Percentiles rank a stretch among this genome's conserved stretches.
These are phyloP conservation scores for Favolaschia claudopus DNA, from an alignment of 768 basidiomycete genomes.

Conservation along the genomic window DNA sequence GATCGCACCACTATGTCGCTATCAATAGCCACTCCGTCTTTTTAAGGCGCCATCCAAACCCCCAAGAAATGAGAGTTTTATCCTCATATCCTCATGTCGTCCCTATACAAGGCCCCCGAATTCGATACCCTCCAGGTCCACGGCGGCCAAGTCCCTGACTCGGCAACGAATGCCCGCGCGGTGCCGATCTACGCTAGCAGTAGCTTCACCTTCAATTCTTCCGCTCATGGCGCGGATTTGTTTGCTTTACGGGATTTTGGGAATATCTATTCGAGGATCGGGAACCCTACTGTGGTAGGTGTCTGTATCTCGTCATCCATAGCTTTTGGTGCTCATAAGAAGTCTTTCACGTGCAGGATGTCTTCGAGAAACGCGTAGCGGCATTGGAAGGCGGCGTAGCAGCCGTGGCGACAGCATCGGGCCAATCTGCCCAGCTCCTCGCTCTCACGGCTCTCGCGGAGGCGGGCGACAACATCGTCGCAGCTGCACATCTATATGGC, in stretches of 20 bases:
- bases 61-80: no score
- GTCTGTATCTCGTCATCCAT: neutral
- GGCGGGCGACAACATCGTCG: conserved; percentile 64
- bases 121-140: conserved; percentile 70
- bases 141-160: conserved; percentile 58
- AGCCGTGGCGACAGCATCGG: conserved; percentile 60
- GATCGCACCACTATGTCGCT: no score
- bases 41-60: no score
- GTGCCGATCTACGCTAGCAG: conserved; percentile 64
- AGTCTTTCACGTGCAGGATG: conserved; percentile 46
- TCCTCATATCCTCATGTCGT: no score
- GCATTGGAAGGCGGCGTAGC: conserved; percentile 64
- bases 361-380: conserved; percentile 65
- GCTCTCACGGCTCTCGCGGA: conserved; percentile 51
- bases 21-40: no score
- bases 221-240: conserved; percentile 59
- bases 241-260: conserved; percentile 55
- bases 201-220: conserved; percentile 61
- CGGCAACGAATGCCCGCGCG: conserved; percentile 59
- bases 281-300: conserved; percentile 56
- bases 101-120: conserved; percentile 15
- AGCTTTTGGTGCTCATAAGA: neutral
- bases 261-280: conserved; percentile 56
- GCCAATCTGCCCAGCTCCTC: conserved; percentile 65
- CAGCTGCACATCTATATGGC: conserved; percentile 55